Base-by-base conservation (phyloP, 78 protist species). In the Anaeramoeba ignava region DNA sequence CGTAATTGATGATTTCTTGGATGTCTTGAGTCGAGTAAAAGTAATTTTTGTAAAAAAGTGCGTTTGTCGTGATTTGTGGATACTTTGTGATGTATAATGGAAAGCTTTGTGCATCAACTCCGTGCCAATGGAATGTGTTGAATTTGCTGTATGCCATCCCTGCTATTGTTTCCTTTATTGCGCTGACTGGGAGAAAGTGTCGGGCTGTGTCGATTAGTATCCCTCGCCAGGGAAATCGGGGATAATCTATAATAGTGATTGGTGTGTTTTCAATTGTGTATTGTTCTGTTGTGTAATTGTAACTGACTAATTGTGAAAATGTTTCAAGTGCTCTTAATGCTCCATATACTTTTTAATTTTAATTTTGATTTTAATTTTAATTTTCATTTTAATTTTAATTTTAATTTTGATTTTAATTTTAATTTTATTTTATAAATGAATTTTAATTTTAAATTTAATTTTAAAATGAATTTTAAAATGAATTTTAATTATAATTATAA, bases 171-270 rank as follows among this genome's bases (percentile, higher is more conserved):
- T 80, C 39, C 17, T 80, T 80, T 23, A 80, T 37, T 38, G 82
- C 17, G 8, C 12, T 34, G 78, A 37, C 78, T 34, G 78, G 78
- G 17, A 27, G 17, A 37, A 38, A 80, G 82, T 80, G 82, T 34
- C 82, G 8, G 8, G 82, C 82, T 37, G 82, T 80, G 82, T 80
- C 82, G 17, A 80, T 8, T 17, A 80, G 8, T 23, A 80, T 17
- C 33, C 82, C 82, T 34, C 82, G 8, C 82, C 82, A 80, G 8
- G 78, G 78, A 17, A 38, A 80, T 23, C 82, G 82, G 17, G 82
- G 82, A 23, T 8, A 8, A 17, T 80, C 82, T 27, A 23, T 80
- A 37, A 80, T 80, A 8, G 17, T 23, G 17, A 80, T 54, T 54
- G 73, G 73, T 54, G 17, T 27, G 8, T 54, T 17, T 27, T 8